Evolutionary conservation across 140 eudicot species (phyloP), one percentile per base, ranked within the genome.

Genomic region (Ambrosia hybrid): DNA sequence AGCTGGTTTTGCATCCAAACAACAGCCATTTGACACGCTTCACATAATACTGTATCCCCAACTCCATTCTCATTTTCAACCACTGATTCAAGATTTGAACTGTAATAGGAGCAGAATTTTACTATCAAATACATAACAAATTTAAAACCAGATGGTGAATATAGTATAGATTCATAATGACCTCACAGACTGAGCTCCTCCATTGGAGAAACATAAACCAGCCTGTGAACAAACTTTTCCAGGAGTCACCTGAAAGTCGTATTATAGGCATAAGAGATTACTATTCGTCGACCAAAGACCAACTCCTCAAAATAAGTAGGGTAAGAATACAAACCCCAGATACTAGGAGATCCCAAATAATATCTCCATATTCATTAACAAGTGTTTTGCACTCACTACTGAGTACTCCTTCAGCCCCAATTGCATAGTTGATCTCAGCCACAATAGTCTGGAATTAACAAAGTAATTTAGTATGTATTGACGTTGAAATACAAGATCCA

Each of bases 281-380:
- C 12, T 30, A 17, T 51, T 4, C 33, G n/a, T 21, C 26, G 26
- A 21, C 26, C 26, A 21, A 21, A 21, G 26, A 21, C 26, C 26
- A 21, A 21, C 26, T 21, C 13, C 21, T 37, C 12, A 33, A 39
- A 39, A 39, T 4, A 21, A 64, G 64, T 15, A 56, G 52, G 55
- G 26, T 13, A 37, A 45, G 43, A 53, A 57, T 73, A 80, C 86
- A 5, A 14, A 93, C 96, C 90, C 96, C 99, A 30, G 96, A 69
- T 34, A 82, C 85, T 34, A 93, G 84, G 53, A 93, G 94, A 73
- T 90, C 99, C 96, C 93, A 88, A n/a, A 93, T 88, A 84, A 81
- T 73, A 34, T 84, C 85, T 65, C 87, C 93, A 33, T 82, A 84
- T 65, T 87, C 82, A 26, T 79, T 37, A 34, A 87, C 94, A 16